These are phyloP conservation scores for Trichoderma arundinaceum DNA, from an alignment of 2,329 filamentous ascomycete species.

Conservation along the genomic window DNA sequence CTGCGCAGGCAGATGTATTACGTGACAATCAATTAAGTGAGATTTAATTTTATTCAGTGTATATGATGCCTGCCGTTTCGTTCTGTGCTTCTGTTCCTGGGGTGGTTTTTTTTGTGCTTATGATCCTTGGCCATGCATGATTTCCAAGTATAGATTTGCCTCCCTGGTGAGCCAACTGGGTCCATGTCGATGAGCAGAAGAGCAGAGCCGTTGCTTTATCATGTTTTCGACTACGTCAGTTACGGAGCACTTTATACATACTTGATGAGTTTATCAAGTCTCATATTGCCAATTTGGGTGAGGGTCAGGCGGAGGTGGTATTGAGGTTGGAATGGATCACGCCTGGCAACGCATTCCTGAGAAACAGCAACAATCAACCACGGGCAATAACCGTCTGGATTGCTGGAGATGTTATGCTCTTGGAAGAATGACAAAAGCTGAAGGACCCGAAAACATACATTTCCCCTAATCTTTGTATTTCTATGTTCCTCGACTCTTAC, in stretches of 20 bases:
- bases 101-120: not conserved
- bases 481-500: not conserved
- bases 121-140: not conserved
- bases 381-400: slow-evolving; percentile 27
- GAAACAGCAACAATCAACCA: slow-evolving; percentile 40
- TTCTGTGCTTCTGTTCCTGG: no score
- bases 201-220: not conserved
- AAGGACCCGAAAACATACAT: not conserved
- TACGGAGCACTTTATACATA: not conserved
- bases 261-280: slow-evolving; percentile 16
- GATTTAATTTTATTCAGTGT: slow-evolving; percentile 27
- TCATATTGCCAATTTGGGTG: not conserved
- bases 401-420: slow-evolving; percentile 4
- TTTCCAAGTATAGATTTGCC: not conserved
- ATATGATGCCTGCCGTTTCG: not conserved
- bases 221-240: not conserved
- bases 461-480: not conserved
- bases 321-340: slow-evolving; percentile 46
- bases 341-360: slow-evolving; percentile 50
- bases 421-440: slow-evolving; percentile 16
- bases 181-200: not conserved
- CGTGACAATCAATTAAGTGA: slow-evolving; percentile 28
- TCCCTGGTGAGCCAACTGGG: not conserved
- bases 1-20: slow-evolving; percentile 40
- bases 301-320: slow-evolving; percentile 32